Evolutionary conservation across 2,329 filamentous ascomycete species (phyloP).

Genomic region (Aspergillus felis): DNA sequence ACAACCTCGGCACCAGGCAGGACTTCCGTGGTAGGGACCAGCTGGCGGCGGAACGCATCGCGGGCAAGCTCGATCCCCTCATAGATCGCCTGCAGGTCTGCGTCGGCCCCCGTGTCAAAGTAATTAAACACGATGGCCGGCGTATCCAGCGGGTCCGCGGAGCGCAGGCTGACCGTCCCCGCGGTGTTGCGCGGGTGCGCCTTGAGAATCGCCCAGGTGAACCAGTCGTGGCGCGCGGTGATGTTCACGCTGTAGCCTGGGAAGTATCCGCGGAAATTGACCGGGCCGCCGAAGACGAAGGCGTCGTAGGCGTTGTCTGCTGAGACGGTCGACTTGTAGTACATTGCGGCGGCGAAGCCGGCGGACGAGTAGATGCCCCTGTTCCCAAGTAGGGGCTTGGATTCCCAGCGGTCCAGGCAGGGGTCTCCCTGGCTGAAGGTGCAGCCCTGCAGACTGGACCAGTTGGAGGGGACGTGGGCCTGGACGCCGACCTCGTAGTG

Average conservation of each 20-base stretch:
- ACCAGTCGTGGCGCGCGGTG: conserved; percentile 40
- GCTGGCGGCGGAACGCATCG: conserved; percentile 39
- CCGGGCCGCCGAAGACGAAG: conserved; percentile 53
- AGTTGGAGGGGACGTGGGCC: conserved; percentile 39
- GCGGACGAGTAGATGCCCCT: conserved; percentile 46
- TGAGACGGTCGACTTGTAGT: conserved; percentile 33
- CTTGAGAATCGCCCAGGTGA: conserved; percentile 52
- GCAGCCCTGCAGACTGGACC: conserved; percentile 29
- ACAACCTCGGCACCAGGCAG: conserved; percentile 42
- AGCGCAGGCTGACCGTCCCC: conserved; percentile 60
- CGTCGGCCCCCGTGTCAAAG: conserved; percentile 42
- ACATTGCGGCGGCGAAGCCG: conserved; percentile 52
- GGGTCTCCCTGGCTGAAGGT: conserved; percentile 35
- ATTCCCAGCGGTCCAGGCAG: conserved; percentile 44
- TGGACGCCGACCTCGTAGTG: conserved; percentile 38
- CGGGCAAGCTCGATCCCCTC: conserved; percentile 55
- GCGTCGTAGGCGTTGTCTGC: conserved; percentile 49
- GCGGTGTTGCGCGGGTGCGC: conserved; percentile 60
- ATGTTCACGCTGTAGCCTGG: conserved; percentile 43
- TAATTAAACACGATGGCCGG: conserved; percentile 63
- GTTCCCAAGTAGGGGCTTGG: conserved; percentile 30
- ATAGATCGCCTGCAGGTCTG: conserved; percentile 50
- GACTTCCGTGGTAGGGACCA: conserved; percentile 42
- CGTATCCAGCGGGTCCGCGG: conserved; percentile 59
- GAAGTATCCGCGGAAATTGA: conserved; percentile 53